Base-by-base conservation (phyloP, 2,329 filamentous ascomycete genomes). In the Pseudocercospora pini-densiflorae region DNA sequence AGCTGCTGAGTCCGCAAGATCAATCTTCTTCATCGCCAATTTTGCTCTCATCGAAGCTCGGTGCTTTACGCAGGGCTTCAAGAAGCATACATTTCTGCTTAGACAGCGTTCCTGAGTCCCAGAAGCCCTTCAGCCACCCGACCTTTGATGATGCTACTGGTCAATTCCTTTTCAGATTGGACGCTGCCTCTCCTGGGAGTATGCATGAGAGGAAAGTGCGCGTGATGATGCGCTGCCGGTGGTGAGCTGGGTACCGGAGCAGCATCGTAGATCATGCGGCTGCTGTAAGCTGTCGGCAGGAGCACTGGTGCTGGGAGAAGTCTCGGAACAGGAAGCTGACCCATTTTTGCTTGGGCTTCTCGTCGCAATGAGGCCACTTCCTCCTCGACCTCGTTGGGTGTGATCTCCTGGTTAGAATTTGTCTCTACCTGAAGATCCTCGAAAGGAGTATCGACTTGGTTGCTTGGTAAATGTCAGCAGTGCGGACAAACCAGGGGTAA, bases 391-490 rank as follows among this genome's bases (percentile, higher is more conserved):
- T 63, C 55, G 10, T 45, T 61, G 12, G 45, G 31, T 16, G 55
- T 36, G 33, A 58, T 58, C 19, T 27, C 33, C 12, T 58, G 55
- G 2, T 40, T 43, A 33, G 24, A 8, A 23, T 36, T 21, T 43
- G 55, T 59, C 47, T 69, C 64, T 68, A 65, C 74, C 66, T 67
- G 73, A 61, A 93, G 82, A 54, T 86, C 79, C 63, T 88, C 83
- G 67, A 92, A 84, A 1, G 90, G 89, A 29, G 91, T 83, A 64
- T 86, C 81, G 62, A 88, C 85, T 78, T 94, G 91, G 66, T 90
- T 88, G 1, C 91, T 43, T 93, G 31, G 9, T 23, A 19, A 9
- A 16, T 23, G 31, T 36, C 27, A 55, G 51, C 27, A 43, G 23
- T 33, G 16, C 24, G 24, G 23, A 10, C 10, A 31, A 16, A 7